These are phyloP conservation scores for Penicillium expansum DNA, from an alignment of 2,329 filamentous ascomycete species.

Conservation along the genomic window DNA sequence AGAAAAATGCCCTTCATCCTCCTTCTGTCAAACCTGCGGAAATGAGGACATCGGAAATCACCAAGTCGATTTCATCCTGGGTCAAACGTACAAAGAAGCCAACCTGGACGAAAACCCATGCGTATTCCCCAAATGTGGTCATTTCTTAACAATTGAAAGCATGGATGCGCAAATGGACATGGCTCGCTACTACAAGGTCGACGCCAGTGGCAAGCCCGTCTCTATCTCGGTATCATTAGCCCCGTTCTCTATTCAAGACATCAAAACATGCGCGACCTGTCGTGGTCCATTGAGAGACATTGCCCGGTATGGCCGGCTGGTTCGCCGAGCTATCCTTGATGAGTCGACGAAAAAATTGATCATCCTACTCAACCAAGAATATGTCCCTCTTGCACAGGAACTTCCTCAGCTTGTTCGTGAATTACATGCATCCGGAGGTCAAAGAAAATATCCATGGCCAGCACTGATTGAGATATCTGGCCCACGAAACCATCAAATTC, in stretches of 20 bases:
- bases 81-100: constrained; percentile 55
- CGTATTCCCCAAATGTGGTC: constrained; percentile 62
- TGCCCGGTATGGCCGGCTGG: constrained; percentile 60
- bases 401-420: constrained; percentile 27
- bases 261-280: constrained; percentile 59
- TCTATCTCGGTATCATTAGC: constrained; percentile 31
- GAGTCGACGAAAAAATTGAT: constrained; percentile 65
- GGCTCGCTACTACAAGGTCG: constrained; percentile 28
- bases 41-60: constrained; percentile 44
- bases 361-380: constrained; percentile 49
- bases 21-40: constrained; percentile 58
- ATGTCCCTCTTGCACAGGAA: constrained; percentile 40
- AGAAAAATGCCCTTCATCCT: constrained; percentile 55
- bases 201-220: constrained; percentile 25
- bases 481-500: constrained; percentile 25
- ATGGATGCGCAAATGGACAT: constrained; percentile 63
- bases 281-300: constrained; percentile 58
- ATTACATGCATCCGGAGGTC: constrained; percentile 22
- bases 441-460: neutral
- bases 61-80: constrained; percentile 57
- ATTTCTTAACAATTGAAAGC: constrained; percentile 59
- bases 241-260: constrained; percentile 51
- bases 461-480: constrained; percentile 10
- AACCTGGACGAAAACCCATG: constrained; percentile 60
- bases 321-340: constrained; percentile 60